Evolutionary conservation across 805 yeast genomes (phyloP), one percentile per base, ranked within the genome.

Genomic region (Wickerhamiella spandovensis): DNA sequence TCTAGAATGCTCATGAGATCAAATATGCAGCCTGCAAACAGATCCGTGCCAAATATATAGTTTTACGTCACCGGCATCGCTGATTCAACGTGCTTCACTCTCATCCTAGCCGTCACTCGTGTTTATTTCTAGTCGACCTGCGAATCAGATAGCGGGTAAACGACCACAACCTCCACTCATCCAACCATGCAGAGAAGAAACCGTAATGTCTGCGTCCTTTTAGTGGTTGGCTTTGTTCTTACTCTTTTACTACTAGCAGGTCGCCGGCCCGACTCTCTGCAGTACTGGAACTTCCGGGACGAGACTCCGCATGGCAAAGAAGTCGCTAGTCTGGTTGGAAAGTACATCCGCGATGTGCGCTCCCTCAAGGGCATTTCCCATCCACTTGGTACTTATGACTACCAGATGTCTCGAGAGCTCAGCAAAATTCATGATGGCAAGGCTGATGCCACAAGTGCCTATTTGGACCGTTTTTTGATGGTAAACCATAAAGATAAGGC

Each of bases 401-500:
- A 39, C 20, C 15, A 39, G 15, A 39, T 39, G 43, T 20, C 22
- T 21, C 20, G 24, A 5, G 43, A 39, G 43, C 22, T 39, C 20
- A 24, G 24, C 43, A 39, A 39, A 21, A 39, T 39, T 15, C 43
- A 39, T 6, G 5, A 18, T 15, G 43, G 43, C 32, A 18, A 32
- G 9, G 10, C 13, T 17, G 43, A 17, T 5, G 20, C 24, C 15
- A 35, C 48, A 6, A 32, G 15, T 8, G 48, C 35, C 5, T 21
- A 20, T 5, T 44, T 57, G 46, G 47, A 48, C n/a, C 38, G 45
- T 50, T 56, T 54, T 46, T 49, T 56, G 42, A 53, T 54, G 43
- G 48, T 57, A 12, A 30, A 15, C 13, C 49, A 46, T 9, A 52
- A 54, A 9, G 56, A 56, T 10, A 46, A 48, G 24, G 51, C 35